A percentile compares a stretch with the other conserved stretches of the same genome.
These are phyloP conservation scores for Apiospora rasikravindrae DNA, from an alignment of 2,329 filamentous ascomycete species.

Conservation along the genomic window DNA sequence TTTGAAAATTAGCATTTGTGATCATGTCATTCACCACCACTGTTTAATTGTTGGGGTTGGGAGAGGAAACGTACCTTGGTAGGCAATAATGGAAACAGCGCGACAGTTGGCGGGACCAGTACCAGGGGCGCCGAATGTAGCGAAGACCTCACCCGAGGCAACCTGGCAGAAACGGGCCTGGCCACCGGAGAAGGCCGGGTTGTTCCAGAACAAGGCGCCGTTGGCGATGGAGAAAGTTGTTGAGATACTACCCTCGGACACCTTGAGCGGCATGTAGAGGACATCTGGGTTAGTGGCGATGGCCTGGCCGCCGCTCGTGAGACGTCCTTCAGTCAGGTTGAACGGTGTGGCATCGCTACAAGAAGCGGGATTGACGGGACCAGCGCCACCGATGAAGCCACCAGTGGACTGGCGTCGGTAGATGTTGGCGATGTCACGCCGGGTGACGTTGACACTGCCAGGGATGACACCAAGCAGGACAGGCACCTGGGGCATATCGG, in stretches of 20 bases:
- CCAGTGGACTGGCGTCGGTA: constrained; percentile 14
- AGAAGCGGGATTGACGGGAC: constrained; percentile 26
- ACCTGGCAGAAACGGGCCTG: constrained; percentile 35
- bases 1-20: not conserved
- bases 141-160: constrained; percentile 29
- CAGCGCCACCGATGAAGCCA: constrained; percentile 33
- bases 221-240: constrained; percentile 29
- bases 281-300: constrained; percentile 29
- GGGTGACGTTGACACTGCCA: not conserved
- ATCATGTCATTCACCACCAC: not conserved
- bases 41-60: not conserved
- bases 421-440: constrained; percentile 20
- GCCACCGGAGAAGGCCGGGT: constrained; percentile 31
- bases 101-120: constrained; percentile 29
- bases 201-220: constrained; percentile 35
- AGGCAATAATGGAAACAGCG: constrained; percentile 26
- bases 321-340: constrained; percentile 29
- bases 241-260: constrained; percentile 23
- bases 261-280: constrained; percentile 26
- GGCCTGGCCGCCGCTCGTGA: constrained; percentile 27
- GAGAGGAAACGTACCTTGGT: constrained; percentile 20
- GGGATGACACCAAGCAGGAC: constrained; percentile 31
- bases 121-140: constrained; percentile 25
- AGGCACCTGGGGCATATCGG: constrained; percentile 23
- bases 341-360: constrained; percentile 34